A percentile compares a stretch with the other conserved stretches of the same genome.
These are phyloP conservation scores for Beauveria scarabaeidicola DNA, from an alignment of 2,329 filamentous ascomycete genomes.

Conservation along the genomic window DNA sequence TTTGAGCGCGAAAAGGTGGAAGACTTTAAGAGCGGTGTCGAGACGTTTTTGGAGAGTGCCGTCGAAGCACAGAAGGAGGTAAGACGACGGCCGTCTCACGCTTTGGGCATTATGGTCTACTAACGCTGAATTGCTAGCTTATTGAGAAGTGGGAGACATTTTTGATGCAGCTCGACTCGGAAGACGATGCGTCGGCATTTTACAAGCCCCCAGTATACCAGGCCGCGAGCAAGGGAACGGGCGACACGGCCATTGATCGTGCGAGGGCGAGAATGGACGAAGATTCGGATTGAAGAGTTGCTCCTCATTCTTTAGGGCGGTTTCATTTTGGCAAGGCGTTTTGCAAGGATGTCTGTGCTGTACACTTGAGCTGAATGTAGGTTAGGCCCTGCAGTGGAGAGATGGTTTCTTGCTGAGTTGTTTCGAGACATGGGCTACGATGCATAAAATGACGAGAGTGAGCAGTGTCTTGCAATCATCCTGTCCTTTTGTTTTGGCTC, in stretches of 20 bases:
- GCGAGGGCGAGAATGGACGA: constrained; percentile 51
- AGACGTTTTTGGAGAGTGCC: constrained; percentile 93
- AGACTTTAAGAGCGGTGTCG: constrained; percentile 96
- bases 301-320: neutral
- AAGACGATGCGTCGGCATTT: constrained; percentile 70
- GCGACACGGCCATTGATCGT: constrained; percentile 52
- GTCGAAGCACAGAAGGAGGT: constrained; percentile 99
- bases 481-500: neutral
- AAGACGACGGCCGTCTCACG: constrained; percentile 20
- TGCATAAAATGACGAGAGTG: neutral
- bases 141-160: constrained; percentile 98
- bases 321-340: constrained; percentile 3
- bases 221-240: constrained; percentile 37
- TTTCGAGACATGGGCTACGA: neutral
- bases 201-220: constrained; percentile 55
- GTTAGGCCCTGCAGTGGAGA: neutral
- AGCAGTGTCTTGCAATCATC: neutral
- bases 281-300: constrained; percentile 44
- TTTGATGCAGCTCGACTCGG: constrained; percentile 87
- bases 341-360: constrained; percentile 2
- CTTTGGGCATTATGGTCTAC: neutral
- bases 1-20: constrained; percentile 98
- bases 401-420: neutral
- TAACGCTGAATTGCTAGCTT: constrained; percentile 32
- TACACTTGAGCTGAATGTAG: neutral